Percentiles rank a stretch among this genome's conserved stretches.
These are phyloP conservation scores for Fraxinus paxiana DNA, from an alignment of 305 asterid species.

Conservation along the genomic window DNA sequence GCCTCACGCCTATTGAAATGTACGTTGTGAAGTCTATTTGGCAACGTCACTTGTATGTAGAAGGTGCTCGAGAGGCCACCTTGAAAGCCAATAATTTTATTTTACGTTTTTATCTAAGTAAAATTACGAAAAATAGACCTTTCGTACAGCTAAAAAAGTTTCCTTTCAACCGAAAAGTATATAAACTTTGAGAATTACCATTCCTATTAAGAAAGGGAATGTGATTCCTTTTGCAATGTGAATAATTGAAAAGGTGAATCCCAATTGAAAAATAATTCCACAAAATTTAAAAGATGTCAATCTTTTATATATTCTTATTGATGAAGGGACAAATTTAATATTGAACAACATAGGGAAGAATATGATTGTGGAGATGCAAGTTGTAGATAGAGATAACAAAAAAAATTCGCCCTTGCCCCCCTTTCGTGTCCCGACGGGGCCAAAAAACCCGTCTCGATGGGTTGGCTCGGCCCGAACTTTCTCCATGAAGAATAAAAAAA, in stretches of 20 bases:
- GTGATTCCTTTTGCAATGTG: background rate
- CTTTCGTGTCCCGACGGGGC: too few species aligned
- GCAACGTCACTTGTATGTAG: background rate
- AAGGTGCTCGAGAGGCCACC: too few species aligned
- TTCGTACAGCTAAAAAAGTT: background rate
- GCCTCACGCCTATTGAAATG: too few species aligned
- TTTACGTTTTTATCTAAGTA: background rate
- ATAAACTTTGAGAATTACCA: background rate
- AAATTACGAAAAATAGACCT: background rate
- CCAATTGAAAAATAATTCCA: background rate
- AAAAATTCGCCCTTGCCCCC: too few species aligned
- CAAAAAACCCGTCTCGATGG: too few species aligned
- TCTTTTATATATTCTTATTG: background rate
- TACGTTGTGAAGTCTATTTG: background rate
- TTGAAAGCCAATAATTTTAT: too few species aligned
- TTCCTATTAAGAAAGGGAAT: background rate
- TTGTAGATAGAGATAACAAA: background rate
- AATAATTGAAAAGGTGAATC: background rate
- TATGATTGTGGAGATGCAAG: background rate
- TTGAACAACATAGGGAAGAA: background rate
- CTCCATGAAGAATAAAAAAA: too few species aligned
- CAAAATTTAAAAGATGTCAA: background rate
- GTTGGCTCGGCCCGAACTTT: too few species aligned
- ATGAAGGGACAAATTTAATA: background rate
- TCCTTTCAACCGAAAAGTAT: background rate